Evolutionary conservation across 73 alveolate genomes (phyloP), one percentile per base, ranked within the genome.

Genomic region (Stentor roeselii): DNA sequence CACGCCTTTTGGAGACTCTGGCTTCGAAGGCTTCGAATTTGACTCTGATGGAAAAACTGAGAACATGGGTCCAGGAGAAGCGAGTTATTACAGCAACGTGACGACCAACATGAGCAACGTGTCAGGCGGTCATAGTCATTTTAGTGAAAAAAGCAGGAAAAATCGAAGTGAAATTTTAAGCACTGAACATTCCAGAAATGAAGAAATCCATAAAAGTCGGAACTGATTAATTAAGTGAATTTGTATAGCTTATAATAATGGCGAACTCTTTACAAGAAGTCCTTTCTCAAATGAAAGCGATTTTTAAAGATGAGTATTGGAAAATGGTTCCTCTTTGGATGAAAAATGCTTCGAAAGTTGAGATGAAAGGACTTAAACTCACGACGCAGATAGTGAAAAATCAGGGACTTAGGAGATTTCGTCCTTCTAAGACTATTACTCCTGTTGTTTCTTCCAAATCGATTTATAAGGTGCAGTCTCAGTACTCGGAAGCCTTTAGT

Each of bases 331-430:
- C 6, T 6, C 15, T 67, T 21, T 67, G 80, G 37, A 14, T 67
- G 14, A 1, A 32, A 21, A 67, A 67, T 32, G 80, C 80, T 21
- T 27, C 50, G 27, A 67, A 67, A 67, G 37, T 11, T 2, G 80
- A 67, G 37, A 21, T 67, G 21, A 67, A 67, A 67, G 80, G 80
- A 21, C 41, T 67, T 14, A 67, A 67, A 32, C n/a, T 67, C 14
- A 34, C 37, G 15, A 15, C 41, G 34, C 27, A 15, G 37, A 34
- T 67, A 30, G 37, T 32, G 21, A 67, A 34, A 1, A 21, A 67
- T 30, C 80, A 67, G 11, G 80, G 80, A 0, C 80, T 21, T 21
- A 67, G 34, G 37, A 67, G 34, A 67, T 67, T 67, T 40, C 21
- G 41, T 6, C 67, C 67, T 11, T 11, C 21, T 21, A 50, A 50